Evolutionary conservation across 163 green algal species (phyloP).

Genomic region (Chloromonas sp.): DNA sequence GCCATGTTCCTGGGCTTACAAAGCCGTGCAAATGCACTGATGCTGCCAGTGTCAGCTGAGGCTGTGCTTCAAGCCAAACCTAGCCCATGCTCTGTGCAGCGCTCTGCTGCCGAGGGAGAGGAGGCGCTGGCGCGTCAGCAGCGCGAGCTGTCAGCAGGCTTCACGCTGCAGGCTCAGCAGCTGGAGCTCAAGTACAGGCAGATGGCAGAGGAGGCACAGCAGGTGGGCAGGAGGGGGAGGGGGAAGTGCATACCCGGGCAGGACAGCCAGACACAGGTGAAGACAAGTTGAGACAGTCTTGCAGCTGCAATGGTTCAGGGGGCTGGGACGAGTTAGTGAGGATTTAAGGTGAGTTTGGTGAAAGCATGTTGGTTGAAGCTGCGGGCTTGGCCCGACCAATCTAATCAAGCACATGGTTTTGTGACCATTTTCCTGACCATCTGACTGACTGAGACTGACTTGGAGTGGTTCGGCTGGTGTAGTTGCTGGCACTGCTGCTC

Average conservation of each 20-base stretch:
- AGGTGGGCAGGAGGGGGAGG: conserved; percentile 1
- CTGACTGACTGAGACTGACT: too few species aligned
- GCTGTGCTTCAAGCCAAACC: background rate
- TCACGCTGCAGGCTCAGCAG: conserved; percentile 32
- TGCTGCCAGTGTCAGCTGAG: background rate
- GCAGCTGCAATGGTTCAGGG: background rate
- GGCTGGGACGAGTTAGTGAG: background rate
- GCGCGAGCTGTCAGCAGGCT: conserved; percentile 27
- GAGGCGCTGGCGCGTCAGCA: conserved; percentile 33
- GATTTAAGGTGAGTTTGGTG: background rate
- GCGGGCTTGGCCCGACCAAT: background rate
- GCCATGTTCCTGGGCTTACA: too few species aligned
- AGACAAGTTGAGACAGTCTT: background rate
- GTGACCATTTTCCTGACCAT: background rate
- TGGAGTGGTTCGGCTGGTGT: too few species aligned
- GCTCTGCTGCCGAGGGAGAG: conserved; percentile 26
- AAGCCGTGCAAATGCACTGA: background rate
- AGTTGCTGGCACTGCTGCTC: too few species aligned
- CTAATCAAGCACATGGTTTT: background rate
- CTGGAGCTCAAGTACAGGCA: conserved; percentile 25
- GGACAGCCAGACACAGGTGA: background rate
- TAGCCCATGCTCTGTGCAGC: conserved; percentile 12
- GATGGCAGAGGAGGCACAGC: conserved; percentile 10
- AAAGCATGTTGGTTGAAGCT: background rate
- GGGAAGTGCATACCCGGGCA: background rate